Base-by-base conservation (phyloP, 306 rosid genomes). In the Cyclanthera cordifolia region DNA sequence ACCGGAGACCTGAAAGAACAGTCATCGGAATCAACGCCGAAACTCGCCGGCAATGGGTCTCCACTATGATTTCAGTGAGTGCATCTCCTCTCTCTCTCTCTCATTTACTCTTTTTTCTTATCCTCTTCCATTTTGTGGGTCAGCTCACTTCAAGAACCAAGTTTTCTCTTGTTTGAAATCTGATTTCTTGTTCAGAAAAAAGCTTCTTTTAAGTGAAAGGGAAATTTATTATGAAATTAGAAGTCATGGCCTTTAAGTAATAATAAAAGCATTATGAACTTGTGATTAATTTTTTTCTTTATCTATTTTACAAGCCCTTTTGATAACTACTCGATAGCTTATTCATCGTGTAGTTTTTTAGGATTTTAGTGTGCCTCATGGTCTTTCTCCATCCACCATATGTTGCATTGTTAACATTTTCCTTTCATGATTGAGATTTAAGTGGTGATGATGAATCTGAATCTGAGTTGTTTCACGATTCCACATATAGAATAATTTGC, bases 11-110 rank as follows among this genome's bases (percentile, higher is more conserved):
- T 65, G 67, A 30, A 56, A 75, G 78, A 74, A 88, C 97, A 16
- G 95, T 88, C 53, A 85, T 91, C 51, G 97, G 96, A 45, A 72
- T 83, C 50, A 88, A 90, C 41, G 89, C 96, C 0, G 81, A 83
- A 53, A 68, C 86, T 78, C 95, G 91, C 66, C 85, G 70, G 55
- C 97, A 88, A 24, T 91, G 97, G 97, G 91, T 85, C 78, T 65
- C 70, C 10, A 69, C 77, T 76, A 80, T 88, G 79, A 85, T 88
- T 95, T 49, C 32, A 60, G 97, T 88, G 30, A 82, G 90, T 85
- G 70, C 67, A 70, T 78, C 65, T 73, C 61, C 30, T 52, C 50
- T 12, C 73, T 51, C 45, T 0, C 59, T 7, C 12, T 0, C 51
- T 53, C n/a, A n/a, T n/a, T n/a, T 39, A 1, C 20, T 56, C 27